phyloP scores from a whole-genome alignment of 768 basidiomycete genomes.

The Collybia mongolica region DNA sequence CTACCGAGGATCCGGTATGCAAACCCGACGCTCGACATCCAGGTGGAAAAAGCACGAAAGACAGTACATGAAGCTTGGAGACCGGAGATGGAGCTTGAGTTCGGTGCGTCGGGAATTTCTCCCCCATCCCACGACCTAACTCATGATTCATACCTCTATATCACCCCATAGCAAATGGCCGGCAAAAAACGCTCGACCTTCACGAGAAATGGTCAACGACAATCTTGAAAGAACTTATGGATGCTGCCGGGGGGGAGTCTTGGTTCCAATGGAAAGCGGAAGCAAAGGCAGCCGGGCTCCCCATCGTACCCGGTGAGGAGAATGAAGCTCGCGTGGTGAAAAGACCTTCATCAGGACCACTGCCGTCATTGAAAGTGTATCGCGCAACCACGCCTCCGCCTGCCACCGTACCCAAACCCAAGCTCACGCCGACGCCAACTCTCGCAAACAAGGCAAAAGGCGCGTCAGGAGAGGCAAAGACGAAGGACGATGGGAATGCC shows the following conservation, averaged over 20 bases:
- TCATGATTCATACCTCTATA: not conserved
- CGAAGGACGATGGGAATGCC: slow-evolving; percentile 4
- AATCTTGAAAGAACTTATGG: slow-evolving; percentile 72
- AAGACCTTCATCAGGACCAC: slow-evolving; percentile 14
- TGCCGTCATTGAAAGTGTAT: slow-evolving; percentile 24
- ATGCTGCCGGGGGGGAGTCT: slow-evolving; percentile 54
- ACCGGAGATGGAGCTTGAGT: slow-evolving; percentile 59
- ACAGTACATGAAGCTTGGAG: slow-evolving; percentile 52
- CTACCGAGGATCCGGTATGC: slow-evolving; percentile 76
- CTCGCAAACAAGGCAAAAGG: not conserved
- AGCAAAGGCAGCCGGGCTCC: slow-evolving; percentile 43
- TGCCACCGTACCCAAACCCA: not conserved
- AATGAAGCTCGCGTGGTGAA: slow-evolving; percentile 20
- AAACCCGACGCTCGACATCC: slow-evolving; percentile 65
- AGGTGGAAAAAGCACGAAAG: slow-evolving; percentile 56
- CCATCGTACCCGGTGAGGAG: slow-evolving; percentile 47
- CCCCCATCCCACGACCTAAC: not conserved
- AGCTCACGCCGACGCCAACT: not conserved
- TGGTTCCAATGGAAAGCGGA: slow-evolving; percentile 59
- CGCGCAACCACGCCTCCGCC: slow-evolving; percentile 4
- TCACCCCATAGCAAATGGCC: slow-evolving; percentile 45
- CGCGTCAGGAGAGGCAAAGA: slow-evolving; percentile 10
- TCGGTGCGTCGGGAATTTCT: slow-evolving; percentile 48
- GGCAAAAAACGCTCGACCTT: slow-evolving; percentile 47
- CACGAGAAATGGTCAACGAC: slow-evolving; percentile 67